phyloP scores from a whole-genome alignment of 441 rosid species.

The Omphalea diandra region DNA sequence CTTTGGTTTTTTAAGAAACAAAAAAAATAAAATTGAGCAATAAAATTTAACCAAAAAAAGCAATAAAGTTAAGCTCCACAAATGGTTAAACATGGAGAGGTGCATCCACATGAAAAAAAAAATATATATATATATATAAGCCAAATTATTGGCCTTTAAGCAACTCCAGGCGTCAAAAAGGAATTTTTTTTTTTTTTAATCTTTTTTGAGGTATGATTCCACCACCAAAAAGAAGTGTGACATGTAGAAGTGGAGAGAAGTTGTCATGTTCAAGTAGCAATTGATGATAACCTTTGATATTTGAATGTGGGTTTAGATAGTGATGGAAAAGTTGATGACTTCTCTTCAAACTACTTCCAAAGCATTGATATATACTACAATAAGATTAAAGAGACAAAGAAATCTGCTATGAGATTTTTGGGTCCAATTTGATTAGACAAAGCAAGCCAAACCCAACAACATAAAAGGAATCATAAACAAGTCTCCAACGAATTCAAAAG shows the following conservation, averaged over 20 bases:
- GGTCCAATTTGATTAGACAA: slow-evolving; percentile 41
- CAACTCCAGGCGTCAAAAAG: background rate
- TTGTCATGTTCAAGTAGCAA: slow-evolving; percentile 15
- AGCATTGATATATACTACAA: slow-evolving; percentile 5
- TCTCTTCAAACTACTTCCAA: slow-evolving; percentile 29
- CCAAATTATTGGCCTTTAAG: slow-evolving; percentile 1
- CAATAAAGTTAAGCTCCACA: background rate
- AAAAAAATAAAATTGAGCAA: background rate
- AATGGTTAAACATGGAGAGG: background rate
- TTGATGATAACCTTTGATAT: slow-evolving; percentile 3
- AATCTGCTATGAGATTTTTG: slow-evolving; percentile 35
- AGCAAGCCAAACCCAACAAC: slow-evolving; percentile 35
- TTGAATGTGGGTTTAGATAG: slow-evolving; percentile 1
- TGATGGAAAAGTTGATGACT: slow-evolving; percentile 26
- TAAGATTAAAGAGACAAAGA: slow-evolving; percentile 29
- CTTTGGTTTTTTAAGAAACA: too few species aligned
- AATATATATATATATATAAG: too few species aligned
- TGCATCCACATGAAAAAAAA: background rate
- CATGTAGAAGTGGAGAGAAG: slow-evolving; percentile 18
- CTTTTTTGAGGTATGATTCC: background rate
- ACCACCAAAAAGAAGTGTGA: background rate
- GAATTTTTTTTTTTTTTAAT: too few species aligned
- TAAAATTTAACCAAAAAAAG: background rate
- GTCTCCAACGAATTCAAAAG: slow-evolving; percentile 23
- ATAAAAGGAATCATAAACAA: slow-evolving; percentile 29